Evolutionary conservation across 768 basidiomycete genomes (phyloP), one percentile per base, ranked within the genome.

Genomic region (Hysterangium stoloniferum): DNA sequence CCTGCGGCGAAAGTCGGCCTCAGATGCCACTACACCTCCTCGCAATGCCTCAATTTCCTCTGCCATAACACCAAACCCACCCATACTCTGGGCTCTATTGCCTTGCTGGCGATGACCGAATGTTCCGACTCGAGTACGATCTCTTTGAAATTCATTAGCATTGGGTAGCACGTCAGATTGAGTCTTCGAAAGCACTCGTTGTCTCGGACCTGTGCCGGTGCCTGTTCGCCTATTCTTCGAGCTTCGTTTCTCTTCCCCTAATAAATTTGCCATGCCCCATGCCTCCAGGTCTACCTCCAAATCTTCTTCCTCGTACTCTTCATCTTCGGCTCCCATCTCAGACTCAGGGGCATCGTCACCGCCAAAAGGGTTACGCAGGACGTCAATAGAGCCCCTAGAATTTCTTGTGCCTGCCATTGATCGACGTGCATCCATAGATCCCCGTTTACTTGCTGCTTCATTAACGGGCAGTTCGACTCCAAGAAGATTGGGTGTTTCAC

Each of bases 231-330:
- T 13, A 45, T 46, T 31, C 19, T 33, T 38, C 4, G 48, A 50
- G 4, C 20, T 41, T 37, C 27, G 53, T 27, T 56, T 50, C 57
- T 84, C 79, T 57, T 85, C 84, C 1, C 79, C 74, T 54, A 87
- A 79, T 66, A 88, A 80, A 5, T 79, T 75, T 52, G 88, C 84
- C 22, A 92, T 71, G 3, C 89, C 89, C 88, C 86, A 92, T 15
- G 86, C 89, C 3, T 82, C 73, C 52, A 91, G 70, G 65, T 89
- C 87, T 24, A 89, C 84, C 60, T 90, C 89, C 28, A 84, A 50
- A 22, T 74, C 77, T 28, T 75, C 73, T 36, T 72, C 77, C 15
- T 66, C 66, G 37, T 72, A 73, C 35, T 71, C 73, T 22, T 73
- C 73, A 4, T 77, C 72, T 11, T 57, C 53, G 6, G 75, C 76